These are phyloP conservation scores for Pholiota microspora DNA, from an alignment of 768 basidiomycete genomes.

Conservation along the genomic window DNA sequence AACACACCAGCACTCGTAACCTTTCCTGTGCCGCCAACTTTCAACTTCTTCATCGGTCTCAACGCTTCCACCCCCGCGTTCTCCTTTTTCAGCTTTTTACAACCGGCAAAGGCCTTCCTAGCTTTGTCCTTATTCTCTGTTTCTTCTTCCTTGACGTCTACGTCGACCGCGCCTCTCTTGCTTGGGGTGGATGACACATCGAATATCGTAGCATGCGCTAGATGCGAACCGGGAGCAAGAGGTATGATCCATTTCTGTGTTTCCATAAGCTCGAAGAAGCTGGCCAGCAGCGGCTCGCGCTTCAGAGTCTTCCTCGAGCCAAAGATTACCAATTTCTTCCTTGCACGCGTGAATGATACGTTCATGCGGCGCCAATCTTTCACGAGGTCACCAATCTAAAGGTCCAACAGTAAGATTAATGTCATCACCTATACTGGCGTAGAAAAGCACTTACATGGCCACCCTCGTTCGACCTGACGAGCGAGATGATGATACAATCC, in stretches of 20 bases:
- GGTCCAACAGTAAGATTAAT: no score
- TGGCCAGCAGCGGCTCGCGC: slow-evolving; percentile 54
- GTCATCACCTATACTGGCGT: no score
- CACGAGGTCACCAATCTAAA: slow-evolving; percentile 85
- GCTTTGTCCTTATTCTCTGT: neutral
- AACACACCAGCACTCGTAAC: slow-evolving; percentile 33
- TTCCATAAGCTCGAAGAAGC: slow-evolving; percentile 81
- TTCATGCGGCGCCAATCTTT: slow-evolving; percentile 97
- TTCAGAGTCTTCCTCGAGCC: slow-evolving; percentile 82
- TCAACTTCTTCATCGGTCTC: slow-evolving; percentile 31
- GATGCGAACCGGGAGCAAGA: slow-evolving; percentile 55
- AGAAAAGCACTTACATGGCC: slow-evolving; percentile 56
- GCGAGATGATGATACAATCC: slow-evolving; percentile 89
- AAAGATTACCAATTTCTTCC: slow-evolving; percentile 86
- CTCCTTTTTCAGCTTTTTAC: slow-evolving; percentile 4
- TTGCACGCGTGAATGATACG: slow-evolving; percentile 93
- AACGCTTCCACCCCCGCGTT: slow-evolving; percentile 3
- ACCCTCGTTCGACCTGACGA: slow-evolving; percentile 84
- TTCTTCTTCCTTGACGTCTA: neutral
- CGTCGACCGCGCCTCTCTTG: slow-evolving; percentile 11
- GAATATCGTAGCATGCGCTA: slow-evolving; percentile 36
- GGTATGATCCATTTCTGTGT: slow-evolving; percentile 65
- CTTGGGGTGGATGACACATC: slow-evolving; percentile 12
- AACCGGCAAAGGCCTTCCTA: neutral
- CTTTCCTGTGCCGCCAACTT: slow-evolving; percentile 10